Conservation (phyloP, 2,329 filamentous ascomycete genomes). For the Cytospora piceicola region DNA sequence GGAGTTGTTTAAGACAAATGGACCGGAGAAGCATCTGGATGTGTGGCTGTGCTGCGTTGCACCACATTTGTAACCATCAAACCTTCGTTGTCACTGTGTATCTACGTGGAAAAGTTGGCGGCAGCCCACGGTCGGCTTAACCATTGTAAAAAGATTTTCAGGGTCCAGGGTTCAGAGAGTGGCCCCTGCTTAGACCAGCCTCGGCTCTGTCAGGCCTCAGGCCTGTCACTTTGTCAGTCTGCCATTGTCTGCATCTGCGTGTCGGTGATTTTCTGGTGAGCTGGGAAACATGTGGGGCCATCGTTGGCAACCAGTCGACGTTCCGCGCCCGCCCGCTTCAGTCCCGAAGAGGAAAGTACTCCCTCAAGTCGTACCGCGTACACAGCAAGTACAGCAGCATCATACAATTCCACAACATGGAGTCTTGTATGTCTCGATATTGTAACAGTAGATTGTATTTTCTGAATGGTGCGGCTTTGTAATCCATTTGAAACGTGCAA, state of each 20-base stretch:
- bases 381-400: neutral
- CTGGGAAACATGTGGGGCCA: neutral
- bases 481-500: too few relatives aligned
- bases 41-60: neutral
- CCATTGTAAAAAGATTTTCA: constrained; percentile 12
- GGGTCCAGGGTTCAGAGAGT: neutral
- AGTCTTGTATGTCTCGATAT: neutral
- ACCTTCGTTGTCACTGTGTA: too few relatives aligned
- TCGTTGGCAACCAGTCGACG: neutral
- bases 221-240: too few relatives aligned
- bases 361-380: neutral
- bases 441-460: too few relatives aligned
- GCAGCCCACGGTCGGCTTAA: neutral
- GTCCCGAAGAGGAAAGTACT: neutral
- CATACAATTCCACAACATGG: neutral
- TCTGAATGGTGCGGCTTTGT: too few relatives aligned
- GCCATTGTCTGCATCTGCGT: too few relatives aligned
- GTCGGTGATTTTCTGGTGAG: neutral
- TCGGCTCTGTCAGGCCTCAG: too few relatives aligned
- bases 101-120: neutral
- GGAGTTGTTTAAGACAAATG: neutral
- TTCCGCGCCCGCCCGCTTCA: neutral
- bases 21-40: constrained; percentile 7
- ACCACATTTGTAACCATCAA: too few relatives aligned
- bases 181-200: neutral